Evolutionary conservation across 2,329 filamentous ascomycete genomes (phyloP), one percentile per base, ranked within the genome.

Genomic region (Phyllosticta capitalensis): DNA sequence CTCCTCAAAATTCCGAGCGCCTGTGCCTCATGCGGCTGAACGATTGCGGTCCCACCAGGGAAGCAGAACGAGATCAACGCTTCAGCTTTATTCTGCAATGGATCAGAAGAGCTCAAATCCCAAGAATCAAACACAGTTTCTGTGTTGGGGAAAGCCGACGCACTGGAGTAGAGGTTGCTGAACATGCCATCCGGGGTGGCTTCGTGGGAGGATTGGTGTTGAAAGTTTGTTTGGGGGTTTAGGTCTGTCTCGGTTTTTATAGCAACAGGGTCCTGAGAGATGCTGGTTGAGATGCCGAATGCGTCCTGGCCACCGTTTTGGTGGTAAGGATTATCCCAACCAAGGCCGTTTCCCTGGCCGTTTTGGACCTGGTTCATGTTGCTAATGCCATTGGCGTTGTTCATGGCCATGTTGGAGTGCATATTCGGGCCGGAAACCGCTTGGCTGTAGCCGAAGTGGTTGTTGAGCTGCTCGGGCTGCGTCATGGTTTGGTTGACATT

Each of bases 1-100:
- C 70, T 66, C 65, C 74, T 75, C 60, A 80, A 75, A 73, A 75
- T 75, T 72, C 80, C 73, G 78, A 78, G 76, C 75, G 76, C 74
- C 78, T 79, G 76, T 77, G 67, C 64, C 50, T 73, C 71, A 30
- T 56, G 55, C 30, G 58, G 58, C 55, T 56, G 58, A 56, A 60
- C 48, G 49, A 60, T 49, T 19, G 54, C 50, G 28, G 58, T 60
- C 28, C 58, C 58, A 52, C 62, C 65, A 70, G 78, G 70, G 77
- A 79, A 75, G 79, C 82, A 75, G 76, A 78, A 74, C 74, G 79
- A 69, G 61, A 76, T 68, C 62, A 79, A 68, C 59, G 71, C 71
- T 64, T 72, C 71, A 56, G 75, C 73, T 65, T 79, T 78, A 64
- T 71, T 70, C 65, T 77, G 75, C 62, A 78, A 66, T 58, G 76